phyloP scores from a whole-genome alignment of 2,329 filamentous ascomycete genomes.

The Phyllosticta citrichinensis region DNA sequence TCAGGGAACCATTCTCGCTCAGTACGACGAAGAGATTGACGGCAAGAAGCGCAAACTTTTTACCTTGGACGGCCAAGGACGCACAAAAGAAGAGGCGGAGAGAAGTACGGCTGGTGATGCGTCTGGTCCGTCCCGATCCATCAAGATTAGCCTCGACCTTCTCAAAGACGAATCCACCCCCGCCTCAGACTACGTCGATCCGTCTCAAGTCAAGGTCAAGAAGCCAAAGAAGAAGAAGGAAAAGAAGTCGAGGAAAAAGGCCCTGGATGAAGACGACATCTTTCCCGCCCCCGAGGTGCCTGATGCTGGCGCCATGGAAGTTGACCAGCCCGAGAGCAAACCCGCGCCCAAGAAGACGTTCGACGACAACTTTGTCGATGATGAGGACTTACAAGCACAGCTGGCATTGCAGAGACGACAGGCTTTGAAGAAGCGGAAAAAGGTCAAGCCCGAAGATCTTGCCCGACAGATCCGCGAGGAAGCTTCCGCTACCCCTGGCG shows the following conservation, averaged over 20 bases:
- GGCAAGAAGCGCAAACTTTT: constrained; percentile 85
- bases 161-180: constrained; percentile 49
- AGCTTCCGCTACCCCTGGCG: constrained; percentile 35
- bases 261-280: constrained; percentile 51
- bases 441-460: constrained; percentile 74
- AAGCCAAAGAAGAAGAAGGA: constrained; percentile 81
- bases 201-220: constrained; percentile 81
- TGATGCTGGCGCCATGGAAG: constrained; percentile 56
- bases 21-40: constrained; percentile 92
- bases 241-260: constrained; percentile 63
- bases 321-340: constrained; percentile 44
- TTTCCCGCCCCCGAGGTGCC: constrained; percentile 26
- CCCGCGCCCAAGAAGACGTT: constrained; percentile 45
- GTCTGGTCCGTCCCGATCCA: constrained; percentile 49
- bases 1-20: constrained; percentile 61
- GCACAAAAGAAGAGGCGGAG: constrained; percentile 50
- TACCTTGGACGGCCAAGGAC: constrained; percentile 71
- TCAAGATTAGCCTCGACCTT: constrained; percentile 69
- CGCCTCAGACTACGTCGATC: constrained; percentile 78
- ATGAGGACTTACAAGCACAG: constrained; percentile 83
- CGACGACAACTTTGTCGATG: constrained; percentile 68
- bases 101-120: constrained; percentile 45
- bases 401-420: constrained; percentile 73
- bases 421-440: constrained; percentile 87
- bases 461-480: constrained; percentile 68